These are phyloP conservation scores for Raphanus raphanistrum DNA, from an alignment of 345 rosid species.

Conservation along the genomic window DNA sequence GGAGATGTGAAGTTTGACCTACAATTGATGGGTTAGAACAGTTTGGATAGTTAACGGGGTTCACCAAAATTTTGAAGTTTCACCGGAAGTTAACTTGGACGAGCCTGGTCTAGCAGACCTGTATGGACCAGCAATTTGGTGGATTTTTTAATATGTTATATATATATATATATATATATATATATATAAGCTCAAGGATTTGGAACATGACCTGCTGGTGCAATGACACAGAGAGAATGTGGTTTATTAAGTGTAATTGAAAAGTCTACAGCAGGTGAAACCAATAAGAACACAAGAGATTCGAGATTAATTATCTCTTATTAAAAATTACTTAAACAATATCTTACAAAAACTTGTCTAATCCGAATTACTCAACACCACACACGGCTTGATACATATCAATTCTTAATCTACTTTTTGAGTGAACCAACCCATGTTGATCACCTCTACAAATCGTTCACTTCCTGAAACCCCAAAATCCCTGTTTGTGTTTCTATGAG, in stretches of 20 bases:
- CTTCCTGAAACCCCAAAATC: neutral
- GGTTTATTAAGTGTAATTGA: neutral
- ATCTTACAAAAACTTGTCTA: neutral
- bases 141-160: neutral
- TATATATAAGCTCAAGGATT: too few relatives aligned
- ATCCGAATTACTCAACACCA: neutral
- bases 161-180: too few relatives aligned
- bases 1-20: neutral
- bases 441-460: neutral
- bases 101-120: neutral
- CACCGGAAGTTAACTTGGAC: neutral
- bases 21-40: neutral
- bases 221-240: too few relatives aligned
- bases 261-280: too few relatives aligned
- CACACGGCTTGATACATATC: neutral
- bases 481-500: neutral
- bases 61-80: neutral
- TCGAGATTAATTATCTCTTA: too few relatives aligned
- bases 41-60: neutral
- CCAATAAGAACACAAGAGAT: too few relatives aligned
- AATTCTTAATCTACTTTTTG: neutral
- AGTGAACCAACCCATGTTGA: neutral
- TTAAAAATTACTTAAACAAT: neutral
- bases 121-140: neutral
- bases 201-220: too few relatives aligned